phyloP scores from a whole-genome alignment of 352 stramenopile species.

The Globisporangium solare region DNA sequence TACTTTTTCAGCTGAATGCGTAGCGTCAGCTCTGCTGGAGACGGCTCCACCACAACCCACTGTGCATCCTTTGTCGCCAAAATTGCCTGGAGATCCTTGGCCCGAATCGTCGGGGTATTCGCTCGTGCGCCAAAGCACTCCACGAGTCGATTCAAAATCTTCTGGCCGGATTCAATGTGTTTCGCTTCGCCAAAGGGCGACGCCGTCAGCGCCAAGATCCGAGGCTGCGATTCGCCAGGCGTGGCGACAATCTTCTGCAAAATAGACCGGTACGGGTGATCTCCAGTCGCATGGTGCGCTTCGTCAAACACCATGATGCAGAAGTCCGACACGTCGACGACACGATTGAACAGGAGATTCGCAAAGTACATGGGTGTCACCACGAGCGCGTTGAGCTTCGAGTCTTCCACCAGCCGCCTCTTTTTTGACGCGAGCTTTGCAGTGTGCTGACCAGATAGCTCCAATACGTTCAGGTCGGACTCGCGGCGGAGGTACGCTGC shows the following conservation, averaged over 20 bases:
- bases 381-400: slow-evolving; percentile 39
- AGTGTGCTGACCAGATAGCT: slow-evolving; percentile 54
- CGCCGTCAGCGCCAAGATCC: slow-evolving; percentile 61
- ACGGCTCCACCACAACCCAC: slow-evolving; percentile 49
- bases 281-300: slow-evolving; percentile 65
- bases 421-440: slow-evolving; percentile 7
- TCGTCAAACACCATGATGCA: slow-evolving; percentile 79
- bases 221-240: slow-evolving; percentile 23
- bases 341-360: slow-evolving; percentile 41
- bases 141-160: slow-evolving; percentile 32
- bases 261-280: slow-evolving; percentile 59
- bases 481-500: slow-evolving; percentile 65
- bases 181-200: slow-evolving; percentile 67
- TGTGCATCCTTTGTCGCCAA: slow-evolving; percentile 56
- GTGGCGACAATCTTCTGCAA: slow-evolving; percentile 34
- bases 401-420: slow-evolving; percentile 15
- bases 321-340: slow-evolving; percentile 45
- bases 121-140: slow-evolving; percentile 43
- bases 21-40: slow-evolving; percentile 27
- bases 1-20: slow-evolving; percentile 38
- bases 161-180: slow-evolving; percentile 27
- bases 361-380: slow-evolving; percentile 70
- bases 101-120: slow-evolving; percentile 57
- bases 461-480: slow-evolving; percentile 44
- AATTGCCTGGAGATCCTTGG: slow-evolving; percentile 34